Evolutionary conservation across 371 early-diverging fungal genomes (phyloP).

Genomic region (Haplosporangium sp.): DNA sequence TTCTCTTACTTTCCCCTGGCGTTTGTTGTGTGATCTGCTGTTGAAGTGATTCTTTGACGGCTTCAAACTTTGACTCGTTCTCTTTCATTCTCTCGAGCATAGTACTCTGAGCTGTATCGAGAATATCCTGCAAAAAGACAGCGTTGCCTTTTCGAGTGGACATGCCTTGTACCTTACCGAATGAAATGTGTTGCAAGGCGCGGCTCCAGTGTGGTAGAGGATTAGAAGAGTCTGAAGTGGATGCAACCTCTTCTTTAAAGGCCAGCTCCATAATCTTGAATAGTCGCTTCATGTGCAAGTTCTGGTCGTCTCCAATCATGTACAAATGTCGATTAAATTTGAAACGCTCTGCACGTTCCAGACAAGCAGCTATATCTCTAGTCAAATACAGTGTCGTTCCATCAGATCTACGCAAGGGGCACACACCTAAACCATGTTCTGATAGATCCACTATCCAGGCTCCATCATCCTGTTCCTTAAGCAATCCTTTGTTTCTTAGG

Average conservation of each 20-base stretch:
- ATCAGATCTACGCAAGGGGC: constrained; percentile 84
- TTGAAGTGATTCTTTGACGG: constrained; percentile 29
- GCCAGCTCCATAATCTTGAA: constrained; percentile 87
- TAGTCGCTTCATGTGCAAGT: constrained; percentile 91
- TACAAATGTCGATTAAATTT: constrained; percentile 57
- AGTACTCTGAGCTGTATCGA: constrained; percentile 85
- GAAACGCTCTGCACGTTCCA: constrained; percentile 83
- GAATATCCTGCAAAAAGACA: constrained; percentile 96
- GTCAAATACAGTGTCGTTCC: constrained; percentile 96
- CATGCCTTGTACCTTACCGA: constrained; percentile 97
- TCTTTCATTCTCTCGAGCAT: constrained; percentile 84
- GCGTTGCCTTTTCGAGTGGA: constrained; percentile 96
- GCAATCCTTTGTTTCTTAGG: constrained; percentile 66
- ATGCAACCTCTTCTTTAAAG: constrained; percentile 28
- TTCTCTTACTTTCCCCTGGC: not conserved
- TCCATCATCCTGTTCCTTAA: constrained; percentile 67
- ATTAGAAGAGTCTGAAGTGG: constrained; percentile 40
- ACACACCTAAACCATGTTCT: too few relatives aligned
- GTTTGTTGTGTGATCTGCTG: constrained; percentile 3
- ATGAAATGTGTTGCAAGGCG: constrained; percentile 88
- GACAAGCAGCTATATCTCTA: constrained; percentile 95
- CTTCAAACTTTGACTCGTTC: constrained; percentile 73
- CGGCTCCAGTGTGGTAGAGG: constrained; percentile 64
- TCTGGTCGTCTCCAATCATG: constrained; percentile 78
- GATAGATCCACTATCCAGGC: constrained; percentile 62